A percentile compares a stretch with the other conserved stretches of the same genome.
phyloP scores from a whole-genome alignment of 768 basidiomycete species.

The Krasilnikovozyma curviuscula region DNA sequence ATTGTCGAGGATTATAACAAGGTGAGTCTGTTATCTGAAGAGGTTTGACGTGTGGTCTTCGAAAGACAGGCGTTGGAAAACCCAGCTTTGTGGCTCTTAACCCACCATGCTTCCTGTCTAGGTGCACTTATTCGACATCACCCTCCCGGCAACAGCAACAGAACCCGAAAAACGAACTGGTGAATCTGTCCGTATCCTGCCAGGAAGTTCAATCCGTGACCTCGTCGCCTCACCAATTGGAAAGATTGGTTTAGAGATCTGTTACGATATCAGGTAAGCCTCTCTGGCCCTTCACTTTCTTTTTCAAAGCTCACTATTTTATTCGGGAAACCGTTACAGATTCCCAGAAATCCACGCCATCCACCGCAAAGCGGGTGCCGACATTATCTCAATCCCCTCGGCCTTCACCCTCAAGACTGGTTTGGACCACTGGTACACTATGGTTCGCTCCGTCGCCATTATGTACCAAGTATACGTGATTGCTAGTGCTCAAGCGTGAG shows the following conservation, averaged over 20 bases:
- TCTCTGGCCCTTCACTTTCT: background rate
- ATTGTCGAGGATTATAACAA: constrained; percentile 18
- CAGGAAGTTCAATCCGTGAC: constrained; percentile 14
- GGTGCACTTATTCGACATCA: constrained; percentile 23
- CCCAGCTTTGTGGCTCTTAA: background rate
- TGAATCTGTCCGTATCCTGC: constrained; percentile 18
- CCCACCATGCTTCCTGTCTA: constrained; percentile 1
- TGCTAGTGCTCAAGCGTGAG: constrained; percentile 19
- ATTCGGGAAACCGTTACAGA: background rate
- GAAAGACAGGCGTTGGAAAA: background rate
- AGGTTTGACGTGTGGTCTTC: background rate
- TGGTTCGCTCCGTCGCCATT: constrained; percentile 17
- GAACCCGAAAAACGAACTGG: constrained; percentile 15
- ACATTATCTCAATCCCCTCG: constrained; percentile 19
- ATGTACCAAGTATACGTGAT: constrained; percentile 21
- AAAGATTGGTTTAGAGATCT: constrained; percentile 22
- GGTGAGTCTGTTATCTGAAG: constrained; percentile 6
- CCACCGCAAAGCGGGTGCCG: constrained; percentile 17
- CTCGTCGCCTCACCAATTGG: constrained; percentile 16
- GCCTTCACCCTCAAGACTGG: constrained; percentile 24
- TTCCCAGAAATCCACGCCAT: constrained; percentile 23
- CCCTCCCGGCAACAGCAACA: constrained; percentile 12
- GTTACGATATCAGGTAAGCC: constrained; percentile 21
- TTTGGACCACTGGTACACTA: constrained; percentile 22
- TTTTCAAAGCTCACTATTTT: background rate